Evolutionary conservation across 306 rosid genomes (phyloP).

Genomic region (Astragalus membranaceus): DNA sequence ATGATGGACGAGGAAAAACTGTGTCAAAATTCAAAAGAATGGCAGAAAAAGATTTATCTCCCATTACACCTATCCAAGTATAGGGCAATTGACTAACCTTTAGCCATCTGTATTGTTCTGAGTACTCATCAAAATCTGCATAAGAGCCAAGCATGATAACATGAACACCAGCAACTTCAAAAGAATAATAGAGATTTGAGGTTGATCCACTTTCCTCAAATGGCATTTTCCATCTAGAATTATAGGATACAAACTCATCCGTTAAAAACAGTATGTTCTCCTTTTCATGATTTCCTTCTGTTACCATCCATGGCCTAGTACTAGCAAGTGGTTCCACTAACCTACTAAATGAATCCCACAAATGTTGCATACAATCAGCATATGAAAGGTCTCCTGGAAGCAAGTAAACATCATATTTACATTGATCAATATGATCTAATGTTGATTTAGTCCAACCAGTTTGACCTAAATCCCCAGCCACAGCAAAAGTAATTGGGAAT

Average conservation of each 20-base stretch:
- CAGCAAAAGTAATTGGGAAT: constrained; percentile 74
- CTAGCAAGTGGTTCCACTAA: constrained; percentile 94
- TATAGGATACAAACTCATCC: constrained; percentile 68
- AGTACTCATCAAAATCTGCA: constrained; percentile 56
- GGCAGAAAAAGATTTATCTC: background rate
- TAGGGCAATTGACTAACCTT: constrained; percentile 46
- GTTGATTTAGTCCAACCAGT: constrained; percentile 95
- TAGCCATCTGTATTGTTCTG: constrained; percentile 83
- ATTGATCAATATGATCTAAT: constrained; percentile 60
- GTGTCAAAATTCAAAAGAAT: background rate
- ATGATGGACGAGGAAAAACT: background rate
- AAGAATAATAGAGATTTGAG: constrained; percentile 91
- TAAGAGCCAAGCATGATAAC: constrained; percentile 88
- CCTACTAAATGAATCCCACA: constrained; percentile 83
- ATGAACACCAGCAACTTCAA: constrained; percentile 75
- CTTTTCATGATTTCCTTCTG: constrained; percentile 88
- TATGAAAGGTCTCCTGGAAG: constrained; percentile 97
- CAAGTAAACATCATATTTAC: constrained; percentile 76
- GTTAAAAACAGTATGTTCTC: constrained; percentile 50
- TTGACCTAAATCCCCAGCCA: constrained; percentile 93
- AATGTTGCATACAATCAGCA: constrained; percentile 74
- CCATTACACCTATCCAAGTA: background rate
- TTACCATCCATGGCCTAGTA: constrained; percentile 97
- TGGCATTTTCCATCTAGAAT: constrained; percentile 97
- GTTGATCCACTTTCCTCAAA: constrained; percentile 78